Evolutionary conservation across 208 protist genomes (phyloP).

Genomic region (Trypanosoma caninum): DNA sequence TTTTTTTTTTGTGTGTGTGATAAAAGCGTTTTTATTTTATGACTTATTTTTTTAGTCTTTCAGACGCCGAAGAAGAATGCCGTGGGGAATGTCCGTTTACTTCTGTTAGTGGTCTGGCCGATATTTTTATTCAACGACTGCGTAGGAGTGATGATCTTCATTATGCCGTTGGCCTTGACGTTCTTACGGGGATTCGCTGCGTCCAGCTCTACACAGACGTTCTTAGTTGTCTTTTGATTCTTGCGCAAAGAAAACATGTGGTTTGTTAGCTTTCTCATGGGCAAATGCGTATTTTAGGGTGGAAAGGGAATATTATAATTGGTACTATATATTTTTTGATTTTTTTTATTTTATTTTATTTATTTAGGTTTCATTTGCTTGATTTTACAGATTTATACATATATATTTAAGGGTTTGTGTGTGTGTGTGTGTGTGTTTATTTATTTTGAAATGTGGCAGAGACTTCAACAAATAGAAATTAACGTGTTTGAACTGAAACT

Average conservation of each 20-base stretch:
- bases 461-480: too few species aligned
- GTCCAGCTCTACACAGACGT: constrained; percentile 11
- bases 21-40: not conserved
- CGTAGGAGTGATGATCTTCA: constrained; percentile 19
- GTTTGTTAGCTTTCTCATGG: not conserved
- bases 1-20: constrained; percentile 15
- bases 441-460: too few species aligned
- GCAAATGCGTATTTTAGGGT: not conserved
- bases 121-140: constrained; percentile 3
- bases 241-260: not conserved
- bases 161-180: constrained; percentile 16
- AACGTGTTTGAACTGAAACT: too few species aligned
- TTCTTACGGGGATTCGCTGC: constrained; percentile 15
- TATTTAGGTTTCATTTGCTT: not conserved
- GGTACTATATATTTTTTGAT: not conserved
- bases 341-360: not conserved
- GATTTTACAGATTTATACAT: too few species aligned
- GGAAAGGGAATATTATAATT: not conserved
- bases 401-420: too few species aligned
- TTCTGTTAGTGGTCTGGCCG: not conserved
- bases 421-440: too few species aligned
- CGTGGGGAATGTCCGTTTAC: not conserved
- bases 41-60: constrained; percentile 5
- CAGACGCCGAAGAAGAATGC: not conserved
- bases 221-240: not conserved